Evolutionary conservation across 257 asterid genomes (phyloP).

Genomic region (Solanum dulcamara): DNA sequence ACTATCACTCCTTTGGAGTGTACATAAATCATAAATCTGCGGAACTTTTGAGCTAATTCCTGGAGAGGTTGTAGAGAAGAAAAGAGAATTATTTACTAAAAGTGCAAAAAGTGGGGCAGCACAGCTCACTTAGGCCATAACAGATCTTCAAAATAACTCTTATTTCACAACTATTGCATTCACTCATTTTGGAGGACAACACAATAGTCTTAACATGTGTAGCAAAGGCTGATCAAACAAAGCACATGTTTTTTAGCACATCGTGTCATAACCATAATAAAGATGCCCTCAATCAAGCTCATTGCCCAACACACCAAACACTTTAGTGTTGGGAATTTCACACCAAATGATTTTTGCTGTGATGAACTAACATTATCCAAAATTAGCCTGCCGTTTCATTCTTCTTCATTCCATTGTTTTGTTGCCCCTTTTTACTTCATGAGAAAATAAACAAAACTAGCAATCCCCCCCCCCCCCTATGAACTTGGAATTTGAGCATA

Average conservation of each 20-base stretch:
- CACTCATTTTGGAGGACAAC: neutral
- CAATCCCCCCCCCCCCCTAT: neutral
- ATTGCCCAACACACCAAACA: neutral
- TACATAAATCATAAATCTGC: constrained; percentile 68
- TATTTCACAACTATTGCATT: neutral
- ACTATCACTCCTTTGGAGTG: constrained; percentile 83
- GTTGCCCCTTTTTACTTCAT: neutral
- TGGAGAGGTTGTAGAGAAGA: neutral
- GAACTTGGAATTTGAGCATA: neutral
- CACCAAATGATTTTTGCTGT: neutral
- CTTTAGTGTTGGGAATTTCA: neutral
- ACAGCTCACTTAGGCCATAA: neutral
- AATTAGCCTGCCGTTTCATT: neutral
- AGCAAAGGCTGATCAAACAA: neutral
- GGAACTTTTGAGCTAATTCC: constrained; percentile 28
- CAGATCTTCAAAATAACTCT: neutral
- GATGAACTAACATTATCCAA: neutral
- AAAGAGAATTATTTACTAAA: neutral
- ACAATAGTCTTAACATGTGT: neutral
- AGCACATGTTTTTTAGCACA: neutral
- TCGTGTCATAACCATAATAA: neutral
- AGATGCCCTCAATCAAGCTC: neutral
- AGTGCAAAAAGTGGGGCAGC: neutral
- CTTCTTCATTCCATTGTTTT: neutral
- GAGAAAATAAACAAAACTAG: neutral